A percentile compares a stretch with the other conserved stretches of the same genome.
Evolutionary conservation across 768 basidiomycete species (phyloP).

Genomic region (Pulveroboletus frians): DNA sequence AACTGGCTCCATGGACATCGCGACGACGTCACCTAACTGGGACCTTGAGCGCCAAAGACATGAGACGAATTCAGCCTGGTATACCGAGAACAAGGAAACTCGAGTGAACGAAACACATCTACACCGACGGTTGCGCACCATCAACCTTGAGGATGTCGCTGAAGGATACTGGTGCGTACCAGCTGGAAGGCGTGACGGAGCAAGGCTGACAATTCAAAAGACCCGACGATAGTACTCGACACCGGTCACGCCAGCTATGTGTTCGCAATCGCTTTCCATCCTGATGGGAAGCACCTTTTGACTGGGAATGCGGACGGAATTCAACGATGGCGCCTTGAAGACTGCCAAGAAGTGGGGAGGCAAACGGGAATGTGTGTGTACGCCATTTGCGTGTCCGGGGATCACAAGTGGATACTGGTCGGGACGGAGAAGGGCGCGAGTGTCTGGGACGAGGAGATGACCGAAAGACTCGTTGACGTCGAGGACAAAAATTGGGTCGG

Average conservation of each 20-base stretch:
- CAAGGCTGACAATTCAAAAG: not conserved
- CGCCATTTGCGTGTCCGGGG: not conserved
- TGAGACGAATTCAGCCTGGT: not conserved
- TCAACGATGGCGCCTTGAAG: not conserved
- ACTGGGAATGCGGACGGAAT: not conserved
- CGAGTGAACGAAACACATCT: not conserved
- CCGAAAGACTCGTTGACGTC: not conserved
- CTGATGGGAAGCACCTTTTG: not conserved
- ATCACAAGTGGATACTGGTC: not conserved
- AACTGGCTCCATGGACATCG: too few relatives aligned
- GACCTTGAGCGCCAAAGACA: not conserved
- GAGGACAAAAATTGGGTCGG: not conserved
- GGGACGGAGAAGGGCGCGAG: not conserved
- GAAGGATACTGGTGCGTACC: not conserved
- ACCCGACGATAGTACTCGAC: not conserved
- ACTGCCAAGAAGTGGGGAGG: not conserved
- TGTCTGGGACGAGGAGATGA: not conserved
- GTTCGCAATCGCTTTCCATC: not conserved
- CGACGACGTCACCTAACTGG: not conserved
- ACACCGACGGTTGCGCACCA: not conserved
- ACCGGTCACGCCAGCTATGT: rapidly evolving
- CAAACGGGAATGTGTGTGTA: not conserved
- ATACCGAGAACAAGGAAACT: not conserved
- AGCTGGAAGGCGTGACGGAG: not conserved
- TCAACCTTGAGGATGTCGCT: not conserved